A percentile compares a stretch with the other conserved stretches of the same genome.
Evolutionary conservation across 352 stramenopile species (phyloP).

Genomic region (Pseudoperonospora humuli): DNA sequence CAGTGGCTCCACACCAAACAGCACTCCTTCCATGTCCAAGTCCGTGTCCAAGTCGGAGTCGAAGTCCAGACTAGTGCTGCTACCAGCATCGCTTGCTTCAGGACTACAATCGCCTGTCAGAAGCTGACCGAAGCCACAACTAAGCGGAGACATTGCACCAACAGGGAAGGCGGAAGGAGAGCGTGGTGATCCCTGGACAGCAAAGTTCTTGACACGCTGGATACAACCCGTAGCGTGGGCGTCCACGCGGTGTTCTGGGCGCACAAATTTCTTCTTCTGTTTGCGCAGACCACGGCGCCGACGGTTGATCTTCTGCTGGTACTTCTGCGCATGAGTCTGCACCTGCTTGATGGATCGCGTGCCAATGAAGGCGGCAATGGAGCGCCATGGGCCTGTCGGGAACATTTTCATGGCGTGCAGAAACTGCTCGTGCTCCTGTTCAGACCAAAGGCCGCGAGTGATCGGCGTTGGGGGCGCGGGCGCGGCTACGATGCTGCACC

Average conservation of each 20-base stretch:
- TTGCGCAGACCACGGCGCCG: constrained; percentile 72
- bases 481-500: constrained; percentile 12
- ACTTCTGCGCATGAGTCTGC: constrained; percentile 82
- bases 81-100: constrained; percentile 22
- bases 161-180: constrained; percentile 29
- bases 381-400: constrained; percentile 61
- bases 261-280: constrained; percentile 78
- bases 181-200: constrained; percentile 32
- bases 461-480: constrained; percentile 26
- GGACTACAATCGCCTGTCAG: constrained; percentile 21
- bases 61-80: constrained; percentile 17
- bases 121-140: constrained; percentile 20
- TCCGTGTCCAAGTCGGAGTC: constrained; percentile 19
- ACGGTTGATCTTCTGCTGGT: constrained; percentile 79
- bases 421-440: constrained; percentile 74
- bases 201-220: constrained; percentile 41
- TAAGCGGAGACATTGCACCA: constrained; percentile 17
- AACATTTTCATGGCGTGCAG: constrained; percentile 79
- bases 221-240: constrained; percentile 56
- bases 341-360: constrained; percentile 80
- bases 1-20: constrained; percentile 34
- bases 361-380: constrained; percentile 64
- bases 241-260: constrained; percentile 68
- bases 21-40: constrained; percentile 17
- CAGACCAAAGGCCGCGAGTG: constrained; percentile 63